Base-by-base conservation (phyloP, 2,329 filamentous ascomycete species). In the Cryphonectria carpinicola region DNA sequence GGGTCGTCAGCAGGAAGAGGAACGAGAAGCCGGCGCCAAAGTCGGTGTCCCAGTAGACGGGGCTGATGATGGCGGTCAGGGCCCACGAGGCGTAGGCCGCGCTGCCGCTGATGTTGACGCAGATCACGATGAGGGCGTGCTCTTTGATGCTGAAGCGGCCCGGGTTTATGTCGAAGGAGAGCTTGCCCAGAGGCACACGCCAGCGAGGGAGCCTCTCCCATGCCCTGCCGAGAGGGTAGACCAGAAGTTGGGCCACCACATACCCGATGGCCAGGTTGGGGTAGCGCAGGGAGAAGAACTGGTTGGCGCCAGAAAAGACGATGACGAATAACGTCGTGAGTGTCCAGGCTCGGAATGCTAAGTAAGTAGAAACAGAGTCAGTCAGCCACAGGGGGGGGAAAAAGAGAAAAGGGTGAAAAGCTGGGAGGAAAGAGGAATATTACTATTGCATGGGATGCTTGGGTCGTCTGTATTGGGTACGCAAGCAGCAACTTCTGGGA, bases 401-500 rank as follows among this genome's bases (percentile, higher is more conserved):
- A 52, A 4, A 52, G 1, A 5, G 43, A 28, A 17, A 13, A 35
- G 2, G 56, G 46, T 10, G 5, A 49, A 64, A 49, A 5, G 14
- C 13, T 32, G 32, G 32, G 25, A 64, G 13, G 63, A 35, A 1
- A 0, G 28, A 32, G 5, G 6, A 19, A 25, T 70, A 73, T 72
- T 39, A 80, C 78, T 80, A 54, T 75, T 80, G 73, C 79, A 80
- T 2, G 75, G 73, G 17, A 77, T 74, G 8, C 58, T 78, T 10
- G 79, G 76, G 52, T 79, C 78, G 71, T 80, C 78, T 25, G 77
- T 80, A 58, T 80, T 80, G 1, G 76, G 73, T 1, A 80, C 79
- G 74, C 79, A 80, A 46, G 79, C 77, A 17, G 79, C 79, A 41
- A 81, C 79, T 69, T 81, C 79, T 13, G 79, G 79, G 65, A 81